Conservation (phyloP, 2,329 filamentous ascomycete genomes). For the Geosmithia flava region DNA sequence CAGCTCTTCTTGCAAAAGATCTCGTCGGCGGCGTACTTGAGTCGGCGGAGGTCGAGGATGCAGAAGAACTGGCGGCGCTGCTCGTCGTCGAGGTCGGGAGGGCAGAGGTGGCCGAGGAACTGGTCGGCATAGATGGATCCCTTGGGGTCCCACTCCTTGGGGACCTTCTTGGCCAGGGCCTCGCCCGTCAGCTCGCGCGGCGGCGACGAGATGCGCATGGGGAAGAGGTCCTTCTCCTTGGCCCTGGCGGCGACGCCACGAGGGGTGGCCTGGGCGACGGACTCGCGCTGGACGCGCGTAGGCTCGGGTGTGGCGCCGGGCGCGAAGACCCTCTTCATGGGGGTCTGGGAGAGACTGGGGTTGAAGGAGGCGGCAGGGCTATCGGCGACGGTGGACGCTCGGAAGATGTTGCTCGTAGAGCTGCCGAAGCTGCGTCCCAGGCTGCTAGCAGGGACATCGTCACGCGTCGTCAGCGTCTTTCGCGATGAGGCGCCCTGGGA, state of each 20-base stretch:
- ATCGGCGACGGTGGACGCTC: constrained; percentile 22
- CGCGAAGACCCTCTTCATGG: constrained; percentile 35
- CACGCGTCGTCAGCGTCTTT: constrained; percentile 20
- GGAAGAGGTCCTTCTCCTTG: constrained; percentile 38
- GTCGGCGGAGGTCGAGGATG: constrained; percentile 46
- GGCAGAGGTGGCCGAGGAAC: constrained; percentile 43
- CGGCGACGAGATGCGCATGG: constrained; percentile 46
- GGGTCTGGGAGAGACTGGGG: constrained; percentile 29
- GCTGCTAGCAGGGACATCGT: constrained; percentile 20
- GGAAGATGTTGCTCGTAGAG: constrained; percentile 27
- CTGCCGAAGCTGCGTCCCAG: constrained; percentile 21
- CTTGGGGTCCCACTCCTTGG: constrained; percentile 35
- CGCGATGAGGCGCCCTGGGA: constrained; percentile 23
- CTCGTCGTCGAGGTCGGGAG: constrained; percentile 42
- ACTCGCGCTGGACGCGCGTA: constrained; percentile 28
- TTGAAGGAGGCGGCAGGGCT: constrained; percentile 27
- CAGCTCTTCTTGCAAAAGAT: constrained; percentile 49
- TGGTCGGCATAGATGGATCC: constrained; percentile 49
- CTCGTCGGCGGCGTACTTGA: constrained; percentile 50
- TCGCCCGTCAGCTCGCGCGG: constrained; percentile 44
- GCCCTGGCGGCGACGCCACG: constrained; percentile 37
- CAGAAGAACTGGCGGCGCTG: constrained; percentile 52
- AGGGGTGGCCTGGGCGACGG: constrained; percentile 28
- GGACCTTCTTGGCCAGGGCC: constrained; percentile 38
- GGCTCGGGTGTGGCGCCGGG: constrained; percentile 29